phyloP scores from a whole-genome alignment of 768 basidiomycete species.

The Trametes cubensis region DNA sequence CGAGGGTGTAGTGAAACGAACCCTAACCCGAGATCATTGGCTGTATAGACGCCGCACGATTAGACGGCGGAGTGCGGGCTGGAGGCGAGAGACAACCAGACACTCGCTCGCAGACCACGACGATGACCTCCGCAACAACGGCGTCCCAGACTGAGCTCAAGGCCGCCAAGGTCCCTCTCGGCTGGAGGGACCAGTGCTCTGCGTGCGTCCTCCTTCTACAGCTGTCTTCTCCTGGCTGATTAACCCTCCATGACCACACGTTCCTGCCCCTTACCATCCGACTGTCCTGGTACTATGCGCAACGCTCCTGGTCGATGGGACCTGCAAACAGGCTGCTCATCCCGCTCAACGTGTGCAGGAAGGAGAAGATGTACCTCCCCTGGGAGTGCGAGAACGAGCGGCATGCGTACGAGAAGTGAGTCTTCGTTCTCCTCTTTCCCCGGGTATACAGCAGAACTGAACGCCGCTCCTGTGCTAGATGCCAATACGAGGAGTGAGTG shows the following conservation, averaged over 20 bases:
- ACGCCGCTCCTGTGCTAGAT: conserved; percentile 48
- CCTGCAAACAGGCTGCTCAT: conserved; percentile 65
- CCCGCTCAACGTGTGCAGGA: conserved; percentile 86
- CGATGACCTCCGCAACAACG: conserved; percentile 72
- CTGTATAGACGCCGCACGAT: background rate
- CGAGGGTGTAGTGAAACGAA: no score
- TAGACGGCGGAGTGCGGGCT: background rate
- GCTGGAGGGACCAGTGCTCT: conserved; percentile 90
- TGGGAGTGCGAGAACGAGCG: conserved; percentile 94
- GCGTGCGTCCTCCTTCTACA: conserved; percentile 58
- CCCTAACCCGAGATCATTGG: conserved; percentile 7
- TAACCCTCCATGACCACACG: background rate
- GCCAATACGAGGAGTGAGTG: conserved; percentile 90
- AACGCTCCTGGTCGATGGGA: background rate
- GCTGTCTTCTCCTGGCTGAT: background rate
- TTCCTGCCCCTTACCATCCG: no score
- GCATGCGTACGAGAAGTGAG: conserved; percentile 84
- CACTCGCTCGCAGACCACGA: conserved; percentile 4
- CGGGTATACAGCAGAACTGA: background rate
- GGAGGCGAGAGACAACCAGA: no score
- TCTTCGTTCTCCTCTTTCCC: conserved; percentile 15
- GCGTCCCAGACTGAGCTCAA: conserved; percentile 87
- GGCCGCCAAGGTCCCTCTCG: conserved; percentile 70
- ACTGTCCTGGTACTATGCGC: background rate
- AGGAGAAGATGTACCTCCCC: conserved; percentile 75